Conservation (phyloP, 2,329 filamentous ascomycete species). For the Aspergillus pseudonomiae region DNA sequence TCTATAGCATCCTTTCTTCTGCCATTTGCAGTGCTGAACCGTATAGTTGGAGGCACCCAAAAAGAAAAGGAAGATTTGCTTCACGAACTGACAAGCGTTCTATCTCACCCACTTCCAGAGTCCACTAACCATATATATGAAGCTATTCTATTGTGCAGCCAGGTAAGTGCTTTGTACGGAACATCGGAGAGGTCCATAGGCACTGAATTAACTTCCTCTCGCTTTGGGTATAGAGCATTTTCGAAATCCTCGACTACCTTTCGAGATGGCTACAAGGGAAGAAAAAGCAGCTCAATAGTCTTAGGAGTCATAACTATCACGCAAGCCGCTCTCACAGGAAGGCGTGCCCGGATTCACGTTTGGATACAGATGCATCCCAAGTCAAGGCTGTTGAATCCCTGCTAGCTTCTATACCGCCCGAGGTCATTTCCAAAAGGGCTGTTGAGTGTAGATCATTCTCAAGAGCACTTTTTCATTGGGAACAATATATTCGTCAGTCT, state of each 20-base stretch:
- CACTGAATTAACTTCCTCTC: not conserved
- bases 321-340: constrained; percentile 34
- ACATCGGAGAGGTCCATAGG: not conserved
- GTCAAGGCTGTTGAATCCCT: constrained; percentile 72
- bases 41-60: constrained; percentile 73
- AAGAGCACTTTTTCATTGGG: constrained; percentile 89
- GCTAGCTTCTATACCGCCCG: constrained; percentile 68
- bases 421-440: constrained; percentile 77
- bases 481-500: constrained; percentile 77
- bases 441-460: constrained; percentile 94
- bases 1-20: constrained; percentile 85
- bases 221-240: constrained; percentile 67
- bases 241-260: constrained; percentile 87
- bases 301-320: constrained; percentile 31
- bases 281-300: constrained; percentile 52
- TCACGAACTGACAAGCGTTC: constrained; percentile 73
- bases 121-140: constrained; percentile 66
- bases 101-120: constrained; percentile 64
- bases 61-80: constrained; percentile 66
- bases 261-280: constrained; percentile 87
- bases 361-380: constrained; percentile 41
- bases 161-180: constrained; percentile 58
- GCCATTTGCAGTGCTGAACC: constrained; percentile 82
- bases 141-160: constrained; percentile 80
- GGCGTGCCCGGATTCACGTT: constrained; percentile 27